Evolutionary conservation across 78 protist genomes (phyloP).

Genomic region (Dictyostelium discoideum): DNA sequence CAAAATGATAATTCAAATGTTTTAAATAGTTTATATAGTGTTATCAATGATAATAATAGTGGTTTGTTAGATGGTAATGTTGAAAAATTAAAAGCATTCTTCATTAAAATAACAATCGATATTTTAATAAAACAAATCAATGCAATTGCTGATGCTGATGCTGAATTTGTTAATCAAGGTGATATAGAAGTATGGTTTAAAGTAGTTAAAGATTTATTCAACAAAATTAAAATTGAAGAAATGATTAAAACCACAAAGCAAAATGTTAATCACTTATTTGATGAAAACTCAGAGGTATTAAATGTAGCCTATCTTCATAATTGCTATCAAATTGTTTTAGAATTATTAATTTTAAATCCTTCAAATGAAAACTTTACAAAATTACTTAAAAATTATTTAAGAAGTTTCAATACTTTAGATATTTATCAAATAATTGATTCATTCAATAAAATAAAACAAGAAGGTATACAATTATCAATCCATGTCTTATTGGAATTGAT

Average conservation of each 20-base stretch:
- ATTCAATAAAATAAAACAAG: background rate
- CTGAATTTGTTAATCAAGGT: background rate
- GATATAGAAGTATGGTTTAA: background rate
- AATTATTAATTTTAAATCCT: background rate
- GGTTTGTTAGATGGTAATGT: background rate
- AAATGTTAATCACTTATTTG: background rate
- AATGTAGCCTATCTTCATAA: background rate
- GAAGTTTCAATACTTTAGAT: background rate
- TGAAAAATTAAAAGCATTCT: background rate
- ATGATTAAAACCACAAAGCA: background rate
- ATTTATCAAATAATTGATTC: background rate
- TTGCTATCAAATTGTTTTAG: background rate
- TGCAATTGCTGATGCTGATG: background rate
- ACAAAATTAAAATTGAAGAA: slow-evolving; percentile 1
- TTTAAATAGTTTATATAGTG: background rate
- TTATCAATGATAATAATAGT: background rate
- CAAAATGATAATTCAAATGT: background rate
- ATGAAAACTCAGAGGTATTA: background rate
- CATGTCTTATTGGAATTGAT: background rate
- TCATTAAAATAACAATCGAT: background rate
- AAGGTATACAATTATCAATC: background rate
- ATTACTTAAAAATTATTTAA: too few species aligned
- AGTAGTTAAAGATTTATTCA: slow-evolving; percentile 21
- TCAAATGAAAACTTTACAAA: background rate
- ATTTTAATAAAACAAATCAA: background rate